Base-by-base conservation (phyloP, 305 asterid species). In the Salvia sclarea region DNA sequence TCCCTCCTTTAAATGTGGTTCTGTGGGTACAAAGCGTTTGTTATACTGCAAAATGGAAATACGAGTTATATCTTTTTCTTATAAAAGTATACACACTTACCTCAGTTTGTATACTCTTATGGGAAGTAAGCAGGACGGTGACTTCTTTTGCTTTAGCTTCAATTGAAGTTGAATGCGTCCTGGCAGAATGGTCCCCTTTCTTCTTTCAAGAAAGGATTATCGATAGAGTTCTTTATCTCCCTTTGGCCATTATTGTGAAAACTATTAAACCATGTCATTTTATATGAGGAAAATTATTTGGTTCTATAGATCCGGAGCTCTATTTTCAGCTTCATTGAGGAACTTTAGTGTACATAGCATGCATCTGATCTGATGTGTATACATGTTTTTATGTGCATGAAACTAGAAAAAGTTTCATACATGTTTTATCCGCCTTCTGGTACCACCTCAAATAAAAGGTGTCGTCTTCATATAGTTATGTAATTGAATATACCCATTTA, bases 1-100 rank as follows among this genome's bases (percentile, higher is more conserved):
- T 25, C 30, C 4, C 30, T 25, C 43, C 38, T 52, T 25, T 31
- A 66, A 52, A 65, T 73, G 60, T 52, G 66, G 10, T 74, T 44
- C 45, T n/a, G n/a, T 61, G 64, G 31, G 61, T 17, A 16, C 55
- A 25, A 48, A 17, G 13, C 28, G 30, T 65, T 33, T 8, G 28
- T 11, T 52, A 7, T 35, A 18, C 31, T 20, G 50, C 35, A 6
- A 61, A 63, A 21, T 21, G 47, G 37, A 14, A 67, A 38, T 17
- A 18, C 7, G 41, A 18, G 57, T 38, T n/a, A n/a, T n/a, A n/a
- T n/a, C n/a, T n/a, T n/a, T n/a, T n/a, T n/a, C n/a, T n/a, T n/a
- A n/a, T n/a, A n/a, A 25, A 25, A 25, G 30, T 25, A 25, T 25
- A 25, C 30, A 25, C 30, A 25, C 3, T 25, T 4, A 25, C 30